These are phyloP conservation scores for Phytophthora sansomeana DNA, from an alignment of 352 stramenopile species.

Conservation along the genomic window DNA sequence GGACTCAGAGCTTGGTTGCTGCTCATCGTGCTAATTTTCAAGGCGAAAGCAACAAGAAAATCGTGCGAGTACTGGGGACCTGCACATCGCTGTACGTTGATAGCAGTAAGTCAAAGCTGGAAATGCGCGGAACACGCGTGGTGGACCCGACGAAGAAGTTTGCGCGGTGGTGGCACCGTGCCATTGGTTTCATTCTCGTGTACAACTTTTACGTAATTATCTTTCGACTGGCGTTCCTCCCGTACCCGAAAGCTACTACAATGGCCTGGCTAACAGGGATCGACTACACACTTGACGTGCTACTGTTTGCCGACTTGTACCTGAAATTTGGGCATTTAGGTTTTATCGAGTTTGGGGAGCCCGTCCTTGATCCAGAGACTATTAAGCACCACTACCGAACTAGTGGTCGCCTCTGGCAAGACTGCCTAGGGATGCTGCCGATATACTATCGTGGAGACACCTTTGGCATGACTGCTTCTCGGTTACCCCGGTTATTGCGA, in stretches of 20 bases:
- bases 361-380: slow-evolving; percentile 42
- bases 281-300: slow-evolving; percentile 48
- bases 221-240: slow-evolving; percentile 58
- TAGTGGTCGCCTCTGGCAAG: slow-evolving; percentile 36
- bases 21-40: slow-evolving; percentile 54
- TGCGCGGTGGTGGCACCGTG: slow-evolving; percentile 64
- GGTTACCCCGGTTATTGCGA: slow-evolving; percentile 52
- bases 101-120: slow-evolving; percentile 41
- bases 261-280: slow-evolving; percentile 44
- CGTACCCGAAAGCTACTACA: slow-evolving; percentile 30
- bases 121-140: slow-evolving; percentile 34
- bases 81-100: slow-evolving; percentile 56
- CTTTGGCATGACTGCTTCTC: slow-evolving; percentile 47
- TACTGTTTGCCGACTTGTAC: slow-evolving; percentile 49
- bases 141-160: slow-evolving; percentile 58
- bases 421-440: slow-evolving; percentile 55
- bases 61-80: slow-evolving; percentile 50
- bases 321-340: slow-evolving; percentile 54
- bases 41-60: slow-evolving; percentile 50
- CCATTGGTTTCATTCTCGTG: slow-evolving; percentile 55
- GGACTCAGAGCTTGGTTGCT: slow-evolving; percentile 24
- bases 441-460: slow-evolving; percentile 45
- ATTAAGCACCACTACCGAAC: slow-evolving; percentile 45
- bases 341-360: slow-evolving; percentile 51
- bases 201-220: slow-evolving; percentile 65